Percentiles rank a stretch among this genome's conserved stretches.
phyloP scores from a whole-genome alignment of 2,329 filamentous ascomycete genomes.

The Ceratocystis variospora region DNA sequence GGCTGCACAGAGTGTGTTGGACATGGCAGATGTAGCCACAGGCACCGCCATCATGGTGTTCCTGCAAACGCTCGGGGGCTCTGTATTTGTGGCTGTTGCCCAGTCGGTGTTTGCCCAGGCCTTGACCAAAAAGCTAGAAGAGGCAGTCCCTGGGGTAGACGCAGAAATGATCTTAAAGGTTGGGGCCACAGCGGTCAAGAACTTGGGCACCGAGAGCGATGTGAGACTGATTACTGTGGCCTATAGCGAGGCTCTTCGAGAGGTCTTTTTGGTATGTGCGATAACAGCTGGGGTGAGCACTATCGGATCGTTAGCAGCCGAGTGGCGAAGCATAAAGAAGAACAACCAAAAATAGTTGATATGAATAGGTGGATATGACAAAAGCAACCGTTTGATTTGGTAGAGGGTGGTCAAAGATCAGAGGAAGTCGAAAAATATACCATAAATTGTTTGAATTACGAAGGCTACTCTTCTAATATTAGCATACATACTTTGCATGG shows the following conservation, averaged over 20 bases:
- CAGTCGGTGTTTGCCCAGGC: conserved; percentile 33
- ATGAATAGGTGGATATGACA: not conserved
- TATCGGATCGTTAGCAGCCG: conserved; percentile 12
- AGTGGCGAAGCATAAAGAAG: conserved; percentile 13
- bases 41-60: conserved; percentile 37
- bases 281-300: conserved; percentile 10
- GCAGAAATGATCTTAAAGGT: conserved; percentile 6
- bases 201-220: not conserved
- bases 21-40: conserved; percentile 31
- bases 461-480: not conserved
- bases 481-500: no score
- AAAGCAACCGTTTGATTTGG: not conserved
- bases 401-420: not conserved
- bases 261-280: conserved; percentile 16
- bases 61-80: conserved; percentile 31
- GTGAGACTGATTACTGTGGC: conserved; percentile 7
- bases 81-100: conserved; percentile 38
- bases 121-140: not conserved
- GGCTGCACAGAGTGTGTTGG: conserved; percentile 34
- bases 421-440: not conserved
- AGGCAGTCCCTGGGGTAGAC: not conserved
- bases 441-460: not conserved
- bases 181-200: conserved; percentile 8
- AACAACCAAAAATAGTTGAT: not conserved
- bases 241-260: conserved; percentile 9